These are phyloP conservation scores for Clavispora santaluciae DNA, from an alignment of 805 yeast species.

Conservation along the genomic window DNA sequence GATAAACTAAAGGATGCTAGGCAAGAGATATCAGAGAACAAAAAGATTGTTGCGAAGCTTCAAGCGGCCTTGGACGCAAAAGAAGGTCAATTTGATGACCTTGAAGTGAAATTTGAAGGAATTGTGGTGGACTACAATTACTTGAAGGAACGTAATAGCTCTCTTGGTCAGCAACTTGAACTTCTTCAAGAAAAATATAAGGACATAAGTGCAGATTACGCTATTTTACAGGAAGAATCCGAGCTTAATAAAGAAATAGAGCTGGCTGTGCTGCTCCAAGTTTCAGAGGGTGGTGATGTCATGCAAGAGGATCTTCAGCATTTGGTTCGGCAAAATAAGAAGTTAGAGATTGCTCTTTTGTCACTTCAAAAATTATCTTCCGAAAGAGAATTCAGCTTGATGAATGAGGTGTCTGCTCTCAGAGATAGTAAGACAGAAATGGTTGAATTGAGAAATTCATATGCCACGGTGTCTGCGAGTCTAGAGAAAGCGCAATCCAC, in stretches of 20 bases:
- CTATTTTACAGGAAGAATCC: slow-evolving; percentile 31
- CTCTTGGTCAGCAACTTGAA: slow-evolving; percentile 21
- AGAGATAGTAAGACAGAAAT: slow-evolving; percentile 1
- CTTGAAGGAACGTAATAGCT: slow-evolving; percentile 29
- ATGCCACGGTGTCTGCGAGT: slow-evolving; percentile 4
- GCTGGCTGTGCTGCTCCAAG: slow-evolving; percentile 21
- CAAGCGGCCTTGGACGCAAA: slow-evolving; percentile 8
- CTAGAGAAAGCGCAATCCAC: slow-evolving; percentile 19
- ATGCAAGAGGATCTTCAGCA: slow-evolving; percentile 14
- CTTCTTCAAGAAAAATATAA: slow-evolving; percentile 25
- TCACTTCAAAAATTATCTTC: slow-evolving; percentile 24
- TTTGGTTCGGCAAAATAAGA: slow-evolving; percentile 28
- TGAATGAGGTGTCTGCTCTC: slow-evolving; percentile 14
- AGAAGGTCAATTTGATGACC: slow-evolving; percentile 1
- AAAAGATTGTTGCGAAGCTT: slow-evolving; percentile 14
- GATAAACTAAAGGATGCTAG: slow-evolving; percentile 35
- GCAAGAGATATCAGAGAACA: slow-evolving; percentile 20
- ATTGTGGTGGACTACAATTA: slow-evolving; percentile 42
- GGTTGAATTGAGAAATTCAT: slow-evolving; percentile 1
- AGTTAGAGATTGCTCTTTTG: slow-evolving; percentile 39
- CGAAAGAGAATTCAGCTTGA: slow-evolving; percentile 21
- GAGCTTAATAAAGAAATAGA: slow-evolving; percentile 35
- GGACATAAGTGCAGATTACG: slow-evolving; percentile 25
- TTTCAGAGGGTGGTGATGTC: slow-evolving; percentile 10
- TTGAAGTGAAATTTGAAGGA: slow-evolving; percentile 27